These are phyloP conservation scores for Rusavskia elegans DNA, from an alignment of 495 filamentous ascomycete species.

Conservation along the genomic window DNA sequence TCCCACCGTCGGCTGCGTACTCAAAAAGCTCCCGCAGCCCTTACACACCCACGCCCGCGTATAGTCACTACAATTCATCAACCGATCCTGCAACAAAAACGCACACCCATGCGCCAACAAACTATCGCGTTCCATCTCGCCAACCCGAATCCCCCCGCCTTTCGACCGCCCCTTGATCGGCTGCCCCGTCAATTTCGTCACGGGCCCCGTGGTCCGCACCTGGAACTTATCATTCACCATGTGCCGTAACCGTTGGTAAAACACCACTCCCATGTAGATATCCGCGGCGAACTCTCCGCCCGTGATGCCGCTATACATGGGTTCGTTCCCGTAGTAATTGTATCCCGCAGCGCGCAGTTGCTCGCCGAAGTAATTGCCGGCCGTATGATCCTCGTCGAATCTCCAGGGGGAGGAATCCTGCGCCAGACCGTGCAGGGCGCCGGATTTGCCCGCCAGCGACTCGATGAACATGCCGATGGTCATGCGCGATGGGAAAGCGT, in stretches of 20 bases:
- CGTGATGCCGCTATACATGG: constrained; percentile 92
- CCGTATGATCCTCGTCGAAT: constrained; percentile 84
- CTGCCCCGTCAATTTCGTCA: constrained; percentile 79
- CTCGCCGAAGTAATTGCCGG: constrained; percentile 87
- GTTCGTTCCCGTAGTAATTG: constrained; percentile 97
- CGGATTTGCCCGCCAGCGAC: constrained; percentile 87
- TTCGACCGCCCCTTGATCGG: constrained; percentile 91
- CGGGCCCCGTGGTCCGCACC: constrained; percentile 85
- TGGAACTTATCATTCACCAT: constrained; percentile 99
- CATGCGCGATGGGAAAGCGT: constrained; percentile 99
- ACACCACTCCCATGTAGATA: constrained; percentile 92
- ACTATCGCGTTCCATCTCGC: constrained; percentile 97
- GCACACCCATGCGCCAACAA: constrained; percentile 88
- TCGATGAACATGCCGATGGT: constrained; percentile 99
- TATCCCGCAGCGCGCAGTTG: constrained; percentile 88
- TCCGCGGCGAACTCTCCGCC: constrained; percentile 86
- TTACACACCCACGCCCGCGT: constrained; percentile 76
- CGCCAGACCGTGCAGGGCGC: constrained; percentile 80
- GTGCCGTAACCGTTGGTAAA: constrained; percentile 93
- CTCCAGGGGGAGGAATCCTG: constrained; percentile 92
- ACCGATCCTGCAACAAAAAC: constrained; percentile 84
- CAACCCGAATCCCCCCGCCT: constrained; percentile 95
- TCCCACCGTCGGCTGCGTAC: constrained; percentile 58
- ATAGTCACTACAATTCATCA: constrained; percentile 94
- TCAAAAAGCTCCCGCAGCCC: constrained; percentile 74